A percentile compares a stretch with the other conserved stretches of the same genome.
These are phyloP conservation scores for Bassia scoparia DNA, from an alignment of 148 eudicot species.

Conservation along the genomic window DNA sequence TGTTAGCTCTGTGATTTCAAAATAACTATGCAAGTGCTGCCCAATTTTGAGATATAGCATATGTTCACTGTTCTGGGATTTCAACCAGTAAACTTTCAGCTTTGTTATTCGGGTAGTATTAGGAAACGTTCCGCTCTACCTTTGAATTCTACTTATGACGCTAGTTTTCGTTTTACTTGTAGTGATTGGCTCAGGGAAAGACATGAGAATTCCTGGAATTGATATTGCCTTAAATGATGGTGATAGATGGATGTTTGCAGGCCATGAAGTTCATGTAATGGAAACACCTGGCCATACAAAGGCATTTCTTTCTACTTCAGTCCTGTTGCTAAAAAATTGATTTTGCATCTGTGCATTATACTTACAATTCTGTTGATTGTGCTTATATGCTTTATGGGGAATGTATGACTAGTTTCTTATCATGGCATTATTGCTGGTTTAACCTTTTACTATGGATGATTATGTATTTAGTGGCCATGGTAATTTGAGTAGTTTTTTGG, in stretches of 20 bases:
- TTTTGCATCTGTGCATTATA: background rate
- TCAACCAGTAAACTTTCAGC: background rate
- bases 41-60: background rate
- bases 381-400: background rate
- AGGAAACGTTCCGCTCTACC: background rate
- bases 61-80: background rate
- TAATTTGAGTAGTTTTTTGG: background rate
- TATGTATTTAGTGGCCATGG: background rate
- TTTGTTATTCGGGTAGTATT: background rate
- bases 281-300: constrained; percentile 91
- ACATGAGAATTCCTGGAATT: constrained; percentile 81
- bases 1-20: no score
- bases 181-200: constrained; percentile 74
- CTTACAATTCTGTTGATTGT: background rate
- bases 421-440: background rate
- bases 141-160: constrained; percentile 6
- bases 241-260: constrained; percentile 90
- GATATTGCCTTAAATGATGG: constrained; percentile 77
- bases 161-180: constrained; percentile 16
- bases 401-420: background rate
- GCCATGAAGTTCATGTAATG: constrained; percentile 79
- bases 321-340: background rate
- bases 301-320: constrained; percentile 30
- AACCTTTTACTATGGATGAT: background rate
- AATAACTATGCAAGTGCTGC: background rate